phyloP scores from a whole-genome alignment of 179 eudicot genomes.

The Vitellaria paradoxa region DNA sequence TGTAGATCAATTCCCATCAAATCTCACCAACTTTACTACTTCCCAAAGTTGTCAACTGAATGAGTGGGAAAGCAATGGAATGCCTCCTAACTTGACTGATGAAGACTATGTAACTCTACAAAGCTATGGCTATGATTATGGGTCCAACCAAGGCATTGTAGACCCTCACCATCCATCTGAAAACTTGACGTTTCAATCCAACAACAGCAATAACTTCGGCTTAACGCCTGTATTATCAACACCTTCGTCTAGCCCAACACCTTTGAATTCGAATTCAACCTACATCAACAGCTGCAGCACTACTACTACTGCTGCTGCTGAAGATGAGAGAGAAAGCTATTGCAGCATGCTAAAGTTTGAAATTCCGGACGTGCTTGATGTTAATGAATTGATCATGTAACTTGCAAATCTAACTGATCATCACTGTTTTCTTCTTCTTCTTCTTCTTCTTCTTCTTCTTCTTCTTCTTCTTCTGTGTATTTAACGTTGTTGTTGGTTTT shows the following conservation, averaged over 20 bases:
- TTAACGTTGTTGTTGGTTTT: conserved; percentile 2
- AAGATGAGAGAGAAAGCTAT: conserved; percentile 73
- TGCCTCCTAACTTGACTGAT: conserved; percentile 4
- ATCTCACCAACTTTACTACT: conserved; percentile 21
- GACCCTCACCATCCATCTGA: conserved; percentile 28
- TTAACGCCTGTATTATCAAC: conserved; percentile 44
- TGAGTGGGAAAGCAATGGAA: conserved; percentile 46
- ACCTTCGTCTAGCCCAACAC: conserved; percentile 54
- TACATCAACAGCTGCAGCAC: conserved; percentile 27
- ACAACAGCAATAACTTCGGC: conserved; percentile 25
- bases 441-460: neutral
- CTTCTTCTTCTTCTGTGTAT: neutral
- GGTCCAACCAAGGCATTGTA: conserved; percentile 27
- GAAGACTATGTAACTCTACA: conserved; percentile 13
- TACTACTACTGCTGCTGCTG: conserved; percentile 16
- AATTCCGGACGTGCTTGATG: conserved; percentile 58
- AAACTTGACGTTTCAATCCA: conserved; percentile 30
- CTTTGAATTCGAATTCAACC: conserved; percentile 42
- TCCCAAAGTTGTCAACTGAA: conserved; percentile 24
- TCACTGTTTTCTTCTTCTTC: neutral
- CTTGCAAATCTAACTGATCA: conserved; percentile 6
- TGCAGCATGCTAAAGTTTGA: conserved; percentile 62
- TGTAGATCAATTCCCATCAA: conserved; percentile 36
- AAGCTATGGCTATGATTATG: conserved; percentile 19
- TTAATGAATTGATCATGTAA: conserved; percentile 45